These are phyloP conservation scores for Gaeumannomyces sp. DNA, from an alignment of 2,329 filamentous ascomycete species.

Conservation along the genomic window DNA sequence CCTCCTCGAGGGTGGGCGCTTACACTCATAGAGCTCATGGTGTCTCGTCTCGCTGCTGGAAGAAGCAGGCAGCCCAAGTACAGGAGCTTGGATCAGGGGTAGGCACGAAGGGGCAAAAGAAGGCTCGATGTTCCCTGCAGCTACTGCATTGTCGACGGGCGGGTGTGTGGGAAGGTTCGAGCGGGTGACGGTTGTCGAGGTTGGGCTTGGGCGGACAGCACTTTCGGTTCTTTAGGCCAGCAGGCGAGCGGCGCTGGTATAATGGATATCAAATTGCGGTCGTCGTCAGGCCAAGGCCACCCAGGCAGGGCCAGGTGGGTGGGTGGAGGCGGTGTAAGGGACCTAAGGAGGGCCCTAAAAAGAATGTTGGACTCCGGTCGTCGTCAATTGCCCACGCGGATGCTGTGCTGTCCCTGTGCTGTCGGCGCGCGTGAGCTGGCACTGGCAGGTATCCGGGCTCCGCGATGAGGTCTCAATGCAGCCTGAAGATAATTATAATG, in stretches of 20 bases:
- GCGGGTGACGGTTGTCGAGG: background rate
- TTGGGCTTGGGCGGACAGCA: background rate
- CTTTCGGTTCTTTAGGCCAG: background rate
- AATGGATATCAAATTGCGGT: background rate
- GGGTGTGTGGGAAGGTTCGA: background rate
- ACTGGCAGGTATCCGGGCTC: background rate
- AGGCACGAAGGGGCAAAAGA: background rate
- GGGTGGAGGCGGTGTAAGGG: constrained; percentile 1
- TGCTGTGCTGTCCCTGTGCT: background rate
- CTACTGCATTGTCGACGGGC: background rate
- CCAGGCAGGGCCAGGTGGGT: background rate
- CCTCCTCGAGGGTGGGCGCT: background rate
- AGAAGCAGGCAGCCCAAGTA: background rate
- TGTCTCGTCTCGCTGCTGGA: constrained; percentile 5
- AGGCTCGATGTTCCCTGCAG: background rate
- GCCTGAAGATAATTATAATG: no score
- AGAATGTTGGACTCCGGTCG: background rate
- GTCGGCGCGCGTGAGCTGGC: background rate
- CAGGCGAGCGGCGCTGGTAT: background rate
- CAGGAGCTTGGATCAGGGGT: background rate
- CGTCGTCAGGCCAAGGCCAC: background rate
- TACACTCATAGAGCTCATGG: constrained; percentile 8
- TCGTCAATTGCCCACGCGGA: background rate
- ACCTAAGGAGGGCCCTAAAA: background rate
- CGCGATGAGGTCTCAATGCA: background rate